These are phyloP conservation scores for Aspergillus olivimuriae DNA, from an alignment of 495 filamentous ascomycete genomes.

Conservation along the genomic window DNA sequence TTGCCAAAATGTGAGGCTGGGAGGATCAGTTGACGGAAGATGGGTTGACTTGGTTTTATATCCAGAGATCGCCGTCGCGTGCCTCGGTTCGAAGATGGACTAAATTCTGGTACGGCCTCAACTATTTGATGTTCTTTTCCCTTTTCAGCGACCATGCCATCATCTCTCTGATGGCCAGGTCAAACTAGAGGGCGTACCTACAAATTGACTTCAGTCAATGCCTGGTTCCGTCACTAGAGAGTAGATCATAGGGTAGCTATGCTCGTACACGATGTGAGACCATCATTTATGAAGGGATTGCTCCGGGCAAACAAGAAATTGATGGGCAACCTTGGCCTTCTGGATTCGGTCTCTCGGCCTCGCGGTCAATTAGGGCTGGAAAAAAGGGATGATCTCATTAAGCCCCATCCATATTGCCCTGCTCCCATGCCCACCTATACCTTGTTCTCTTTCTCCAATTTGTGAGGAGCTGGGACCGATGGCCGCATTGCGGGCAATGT, in stretches of 20 bases:
- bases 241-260: not conserved
- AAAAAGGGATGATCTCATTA: not conserved
- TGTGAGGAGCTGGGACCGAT: not conserved
- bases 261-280: not conserved
- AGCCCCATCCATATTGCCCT: not conserved
- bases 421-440: not conserved
- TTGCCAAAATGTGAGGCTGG: too few species aligned
- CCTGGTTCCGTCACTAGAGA: not conserved
- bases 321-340: not conserved
- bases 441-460: not conserved
- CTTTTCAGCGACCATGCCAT: not conserved
- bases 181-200: not conserved
- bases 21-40: too few species aligned
- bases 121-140: not conserved
- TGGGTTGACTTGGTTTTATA: too few species aligned
- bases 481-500: not conserved
- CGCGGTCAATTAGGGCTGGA: not conserved
- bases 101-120: too few species aligned
- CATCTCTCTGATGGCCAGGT: not conserved
- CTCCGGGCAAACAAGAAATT: not conserved
- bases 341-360: not conserved
- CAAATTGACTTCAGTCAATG: not conserved
- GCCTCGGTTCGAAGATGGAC: too few species aligned
- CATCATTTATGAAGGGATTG: not conserved
- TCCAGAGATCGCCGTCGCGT: too few species aligned